Base-by-base conservation (phyloP, 2,329 filamentous ascomycete genomes). In the Xylaria sp. region DNA sequence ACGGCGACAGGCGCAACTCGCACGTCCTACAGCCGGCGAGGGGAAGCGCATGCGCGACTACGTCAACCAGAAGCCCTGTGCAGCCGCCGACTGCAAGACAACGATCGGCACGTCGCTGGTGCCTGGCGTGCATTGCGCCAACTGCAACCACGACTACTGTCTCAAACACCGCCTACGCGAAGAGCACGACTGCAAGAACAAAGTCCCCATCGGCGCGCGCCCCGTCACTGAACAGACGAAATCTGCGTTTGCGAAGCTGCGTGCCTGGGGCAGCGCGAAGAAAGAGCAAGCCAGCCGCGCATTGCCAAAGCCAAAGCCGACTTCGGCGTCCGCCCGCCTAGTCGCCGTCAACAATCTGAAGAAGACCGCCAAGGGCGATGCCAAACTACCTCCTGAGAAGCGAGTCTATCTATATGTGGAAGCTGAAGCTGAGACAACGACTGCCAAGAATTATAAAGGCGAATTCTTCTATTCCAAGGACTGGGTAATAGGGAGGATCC, bases 401-500 rank as follows among this genome's bases (percentile, higher is more conserved):
- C 82, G 95, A n/a, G 79, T 99, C 1, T 98, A 98, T 74, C 74
- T 99, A 0, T 89, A 91, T 73, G 92, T 97, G 17, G 94, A 98
- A 75, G 95, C 94, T 0, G 92, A 94, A 72, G 91, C 92, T 9
- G 91, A 92, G 71, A 96, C 92, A 0, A 89, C 93, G 1, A 91
- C 88, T 55, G 87, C 91, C 6, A 96, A 96, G 76, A 88, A 91
- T 45, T 93, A 94, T 3, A 90, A 87, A 72, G 91, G 91, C 7
- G 87, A 90, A 63, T 93, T 94, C 76, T 96, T 88, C 76, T 96
- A 91, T 75, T 89, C 86, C 63, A 84, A 85, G 70, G 91, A 96
- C 61, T 98, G 92, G 92, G 94, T 90, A n/a, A 86, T 98, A 0
- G 95, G 95, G 0, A 82, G 92, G 50, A 83, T 95, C 19, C 78